Base-by-base conservation (phyloP, 2,329 filamentous ascomycete species). In the Curvularia sp. region DNA sequence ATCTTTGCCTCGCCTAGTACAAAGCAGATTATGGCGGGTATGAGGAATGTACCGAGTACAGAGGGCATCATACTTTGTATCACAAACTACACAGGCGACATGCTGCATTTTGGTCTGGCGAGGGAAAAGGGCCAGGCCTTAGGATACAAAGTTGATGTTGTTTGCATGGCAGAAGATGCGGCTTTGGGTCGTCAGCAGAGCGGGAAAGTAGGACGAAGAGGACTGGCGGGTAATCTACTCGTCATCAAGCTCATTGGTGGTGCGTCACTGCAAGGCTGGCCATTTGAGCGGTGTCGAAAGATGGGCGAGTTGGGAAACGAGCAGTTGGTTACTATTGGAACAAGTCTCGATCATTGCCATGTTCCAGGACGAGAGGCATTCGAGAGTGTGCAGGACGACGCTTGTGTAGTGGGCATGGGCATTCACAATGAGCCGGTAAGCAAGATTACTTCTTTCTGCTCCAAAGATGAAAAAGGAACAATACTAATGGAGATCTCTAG, bases 321-420 rank as follows among this genome's bases (percentile, higher is more conserved):
- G 18, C 76, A 82, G 42, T 70, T 83, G 22, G 82, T 83, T 5
- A 83, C 81, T 3, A 82, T 84, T 52, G 83, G 81, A 1, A 80
- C 81, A 12, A 81, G 79, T 49, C 63, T 85, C 15, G 82, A 85
- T 64, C 82, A 84, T 65, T 84, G 82, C 64, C 82, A 84, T 62
- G 82, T 85, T 2, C 82, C 82, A 3, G 82, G 82, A 10, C 66
- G 82, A 57, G 78, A 81, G 33, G 81, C 82, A 6, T 83, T 85
- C 56, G 80, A 84, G 62, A 75, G 79, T 0, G 77, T 84, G 4
- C 73, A 78, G 1, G 71, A 75, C 12, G 65, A 76, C 59, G 64
- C 76, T 5, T 73, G 67, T 59, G 79, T 79, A 12, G 60, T 81
- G 18, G 79, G 79, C 6, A 82, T 83, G 75, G 82, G 82, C 2